phyloP scores from a whole-genome alignment of 257 asterid species.

The Penstemon davidsonii region DNA sequence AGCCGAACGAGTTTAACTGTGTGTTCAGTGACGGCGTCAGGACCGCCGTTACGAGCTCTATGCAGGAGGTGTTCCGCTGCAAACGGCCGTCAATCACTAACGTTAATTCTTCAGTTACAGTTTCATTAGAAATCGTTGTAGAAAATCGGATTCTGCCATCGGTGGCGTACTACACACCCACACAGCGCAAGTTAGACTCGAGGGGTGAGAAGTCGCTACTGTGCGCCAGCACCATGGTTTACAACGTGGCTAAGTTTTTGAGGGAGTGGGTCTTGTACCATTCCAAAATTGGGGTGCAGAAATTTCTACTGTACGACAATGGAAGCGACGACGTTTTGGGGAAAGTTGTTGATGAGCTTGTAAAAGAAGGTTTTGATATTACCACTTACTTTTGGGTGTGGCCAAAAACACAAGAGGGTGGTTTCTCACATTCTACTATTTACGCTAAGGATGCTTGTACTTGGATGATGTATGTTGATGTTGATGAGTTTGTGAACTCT shows the following conservation, averaged over 20 bases:
- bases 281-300: constrained; percentile 69
- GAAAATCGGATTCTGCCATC: constrained; percentile 62
- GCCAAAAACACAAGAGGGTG: constrained; percentile 92
- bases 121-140: constrained; percentile 50
- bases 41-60: constrained; percentile 65
- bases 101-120: constrained; percentile 25
- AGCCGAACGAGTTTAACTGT: constrained; percentile 59
- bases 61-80: constrained; percentile 91
- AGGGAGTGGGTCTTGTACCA: constrained; percentile 79
- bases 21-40: constrained; percentile 56
- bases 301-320: constrained; percentile 72
- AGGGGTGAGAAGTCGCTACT: constrained; percentile 36
- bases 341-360: constrained; percentile 38
- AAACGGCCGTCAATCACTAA: constrained; percentile 40
- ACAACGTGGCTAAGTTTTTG: constrained; percentile 63
- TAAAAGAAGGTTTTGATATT: constrained; percentile 52
- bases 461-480: constrained; percentile 81
- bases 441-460: constrained; percentile 53
- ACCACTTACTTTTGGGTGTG: constrained; percentile 59
- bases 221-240: constrained; percentile 89
- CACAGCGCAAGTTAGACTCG: constrained; percentile 45
- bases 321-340: constrained; percentile 69
- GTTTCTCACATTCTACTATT: constrained; percentile 67
- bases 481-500: constrained; percentile 80
- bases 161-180: constrained; percentile 52